Conservation (phyloP, 2,329 filamentous ascomycete species). For the Aspergillus phoenicis region DNA sequence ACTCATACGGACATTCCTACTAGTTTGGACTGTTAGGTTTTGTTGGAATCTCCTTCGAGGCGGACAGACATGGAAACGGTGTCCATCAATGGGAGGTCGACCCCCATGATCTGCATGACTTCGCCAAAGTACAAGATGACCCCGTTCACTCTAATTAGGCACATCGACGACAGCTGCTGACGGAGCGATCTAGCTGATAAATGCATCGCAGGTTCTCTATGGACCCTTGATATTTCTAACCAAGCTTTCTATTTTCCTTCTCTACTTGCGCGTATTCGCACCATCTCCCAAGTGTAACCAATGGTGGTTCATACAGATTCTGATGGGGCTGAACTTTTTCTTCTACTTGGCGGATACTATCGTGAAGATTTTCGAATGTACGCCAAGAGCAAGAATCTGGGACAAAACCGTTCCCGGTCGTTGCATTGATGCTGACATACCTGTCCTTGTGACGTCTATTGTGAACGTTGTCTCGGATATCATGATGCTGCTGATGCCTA, state of each 20-base stretch:
- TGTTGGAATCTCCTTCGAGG: constrained; percentile 23
- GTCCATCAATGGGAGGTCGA: constrained; percentile 22
- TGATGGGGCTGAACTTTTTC: constrained; percentile 28
- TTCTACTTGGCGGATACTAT: constrained; percentile 30
- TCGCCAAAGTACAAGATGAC: constrained; percentile 18
- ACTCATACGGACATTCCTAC: constrained; percentile 11
- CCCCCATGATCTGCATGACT: constrained; percentile 21
- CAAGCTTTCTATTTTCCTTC: constrained; percentile 33
- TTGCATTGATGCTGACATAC: constrained; percentile 28
- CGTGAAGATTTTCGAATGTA: constrained; percentile 31
- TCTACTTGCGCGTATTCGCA: constrained; percentile 31
- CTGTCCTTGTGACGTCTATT: constrained; percentile 23
- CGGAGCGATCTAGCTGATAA: constrained; percentile 18
- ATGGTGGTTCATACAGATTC: constrained; percentile 25
- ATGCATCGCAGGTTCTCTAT: constrained; percentile 31
- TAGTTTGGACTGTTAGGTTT: constrained; percentile 30
- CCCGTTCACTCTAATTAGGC: background rate
- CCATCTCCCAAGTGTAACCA: constrained; percentile 22
- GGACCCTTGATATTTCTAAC: constrained; percentile 32
- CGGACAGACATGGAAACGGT: constrained; percentile 26
- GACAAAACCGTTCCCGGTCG: constrained; percentile 19
- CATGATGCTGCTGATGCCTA: constrained; percentile 27
- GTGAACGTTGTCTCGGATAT: constrained; percentile 30
- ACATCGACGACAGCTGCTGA: background rate
- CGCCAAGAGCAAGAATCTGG: constrained; percentile 29